Conservation (phyloP, 106 monocot species). For the Iris macrosiphon region DNA sequence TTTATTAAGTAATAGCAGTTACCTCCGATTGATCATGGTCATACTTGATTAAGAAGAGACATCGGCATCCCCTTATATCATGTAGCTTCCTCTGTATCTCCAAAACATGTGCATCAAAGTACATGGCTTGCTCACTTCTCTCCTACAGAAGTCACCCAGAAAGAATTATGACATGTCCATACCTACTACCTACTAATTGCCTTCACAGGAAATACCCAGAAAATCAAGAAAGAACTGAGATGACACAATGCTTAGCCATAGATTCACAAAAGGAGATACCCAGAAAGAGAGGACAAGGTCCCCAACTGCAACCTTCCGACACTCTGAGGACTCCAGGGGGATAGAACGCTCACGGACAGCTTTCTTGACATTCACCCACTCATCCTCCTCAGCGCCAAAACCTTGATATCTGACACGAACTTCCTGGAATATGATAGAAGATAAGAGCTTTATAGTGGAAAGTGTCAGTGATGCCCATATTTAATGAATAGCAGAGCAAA, state of each 20-base stretch:
- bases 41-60: slow-evolving; percentile 36
- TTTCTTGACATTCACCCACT: slow-evolving; percentile 69
- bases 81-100: slow-evolving; percentile 36
- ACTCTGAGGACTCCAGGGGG: slow-evolving; percentile 66
- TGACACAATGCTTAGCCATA: no score
- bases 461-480: no score
- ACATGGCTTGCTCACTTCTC: slow-evolving; percentile 20
- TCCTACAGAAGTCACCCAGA: slow-evolving; percentile 21
- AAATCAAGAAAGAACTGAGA: no score
- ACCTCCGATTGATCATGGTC: slow-evolving; percentile 37
- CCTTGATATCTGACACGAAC: slow-evolving; percentile 56
- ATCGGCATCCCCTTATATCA: slow-evolving; percentile 51
- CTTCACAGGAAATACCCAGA: no score
- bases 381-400: slow-evolving; percentile 69
- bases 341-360: slow-evolving; percentile 58
- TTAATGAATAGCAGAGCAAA: no score
- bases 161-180: no score
- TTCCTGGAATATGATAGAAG: slow-evolving; percentile 45
- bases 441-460: no score
- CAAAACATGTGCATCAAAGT: slow-evolving; percentile 40
- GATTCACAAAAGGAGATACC: slow-evolving; percentile 17
- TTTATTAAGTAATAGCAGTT: no score
- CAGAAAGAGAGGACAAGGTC: slow-evolving; percentile 71
- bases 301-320: slow-evolving; percentile 45
- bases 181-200: no score